Conservation (phyloP, 768 basidiomycete genomes). For the Boletales sp. region DNA sequence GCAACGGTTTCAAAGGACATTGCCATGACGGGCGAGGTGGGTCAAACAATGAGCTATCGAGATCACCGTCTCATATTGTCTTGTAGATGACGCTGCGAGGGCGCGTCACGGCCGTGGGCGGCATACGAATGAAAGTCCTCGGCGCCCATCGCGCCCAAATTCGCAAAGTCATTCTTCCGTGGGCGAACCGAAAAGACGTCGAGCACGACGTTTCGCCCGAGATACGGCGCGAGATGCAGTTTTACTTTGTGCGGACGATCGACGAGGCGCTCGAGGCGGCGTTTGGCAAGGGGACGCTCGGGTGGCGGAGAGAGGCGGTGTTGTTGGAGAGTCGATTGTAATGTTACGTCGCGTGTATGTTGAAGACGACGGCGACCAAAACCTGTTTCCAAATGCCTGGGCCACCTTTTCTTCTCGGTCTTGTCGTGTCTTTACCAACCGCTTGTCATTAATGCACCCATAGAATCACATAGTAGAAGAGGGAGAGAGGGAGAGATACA, state of each 20-base stretch:
- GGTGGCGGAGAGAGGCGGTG: constrained; percentile 55
- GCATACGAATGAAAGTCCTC: constrained; percentile 88
- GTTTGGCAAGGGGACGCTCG: constrained; percentile 66
- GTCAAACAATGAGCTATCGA: constrained; percentile 6
- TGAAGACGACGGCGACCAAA: too few species aligned
- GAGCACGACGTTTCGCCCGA: constrained; percentile 79
- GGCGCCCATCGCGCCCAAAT: constrained; percentile 87
- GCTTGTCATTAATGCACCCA: background rate
- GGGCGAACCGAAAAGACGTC: constrained; percentile 83
- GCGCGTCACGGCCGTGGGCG: constrained; percentile 79
- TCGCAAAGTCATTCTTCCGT: constrained; percentile 79
- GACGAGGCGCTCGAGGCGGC: constrained; percentile 80
- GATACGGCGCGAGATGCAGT: constrained; percentile 70
- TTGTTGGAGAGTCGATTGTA: constrained; percentile 54
- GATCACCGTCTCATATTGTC: background rate
- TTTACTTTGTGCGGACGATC: constrained; percentile 77
- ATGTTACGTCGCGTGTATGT: background rate
- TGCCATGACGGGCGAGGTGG: constrained; percentile 89
- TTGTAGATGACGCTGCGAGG: constrained; percentile 75
- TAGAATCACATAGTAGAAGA: constrained; percentile 2
- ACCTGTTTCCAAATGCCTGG: too few species aligned
- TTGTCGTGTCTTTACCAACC: too few species aligned
- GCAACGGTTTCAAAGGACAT: constrained; percentile 66
- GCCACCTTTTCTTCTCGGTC: too few species aligned
- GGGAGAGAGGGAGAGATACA: constrained; percentile 9